Conservation (phyloP, 495 filamentous ascomycete genomes). For the Xylaria cubensis region DNA sequence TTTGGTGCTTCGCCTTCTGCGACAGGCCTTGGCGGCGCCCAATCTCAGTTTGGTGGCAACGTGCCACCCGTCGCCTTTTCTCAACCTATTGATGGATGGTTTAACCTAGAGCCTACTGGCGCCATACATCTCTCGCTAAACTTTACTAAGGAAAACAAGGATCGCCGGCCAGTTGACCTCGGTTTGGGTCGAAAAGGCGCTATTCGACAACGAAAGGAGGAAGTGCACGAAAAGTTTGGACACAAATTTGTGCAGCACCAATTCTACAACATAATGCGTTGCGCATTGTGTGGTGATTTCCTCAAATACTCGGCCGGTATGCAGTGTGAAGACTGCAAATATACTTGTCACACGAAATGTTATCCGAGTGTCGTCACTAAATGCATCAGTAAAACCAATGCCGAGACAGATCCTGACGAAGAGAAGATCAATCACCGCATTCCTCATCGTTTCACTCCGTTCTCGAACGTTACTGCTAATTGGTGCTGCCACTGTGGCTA, state of each 20-base stretch:
- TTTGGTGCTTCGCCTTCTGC: constrained; percentile 48
- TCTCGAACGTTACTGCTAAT: constrained; percentile 95
- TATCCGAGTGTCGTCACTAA: constrained; percentile 98
- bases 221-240: constrained; percentile 96
- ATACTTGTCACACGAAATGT: constrained; percentile 97
- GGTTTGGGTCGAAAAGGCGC: constrained; percentile 95
- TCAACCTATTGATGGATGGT: constrained; percentile 90
- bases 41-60: constrained; percentile 35
- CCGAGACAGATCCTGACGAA: constrained; percentile 96
- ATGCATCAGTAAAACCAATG: constrained; percentile 99
- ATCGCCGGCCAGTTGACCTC: constrained; percentile 73
- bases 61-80: constrained; percentile 54
- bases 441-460: constrained; percentile 92
- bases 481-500: constrained; percentile 99
- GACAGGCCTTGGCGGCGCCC: constrained; percentile 19
- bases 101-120: constrained; percentile 92
- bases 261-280: constrained; percentile 99
- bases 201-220: constrained; percentile 95
- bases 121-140: constrained; percentile 78
- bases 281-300: constrained; percentile 96
- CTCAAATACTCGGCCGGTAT: constrained; percentile 98
- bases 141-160: constrained; percentile 73
- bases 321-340: constrained; percentile 99
- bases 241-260: constrained; percentile 98
- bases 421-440: constrained; percentile 99